Percentiles rank a stretch among this genome's conserved stretches.
Conservation (phyloP, 352 stramenopile genomes). For the Pythium brassicae region DNA sequence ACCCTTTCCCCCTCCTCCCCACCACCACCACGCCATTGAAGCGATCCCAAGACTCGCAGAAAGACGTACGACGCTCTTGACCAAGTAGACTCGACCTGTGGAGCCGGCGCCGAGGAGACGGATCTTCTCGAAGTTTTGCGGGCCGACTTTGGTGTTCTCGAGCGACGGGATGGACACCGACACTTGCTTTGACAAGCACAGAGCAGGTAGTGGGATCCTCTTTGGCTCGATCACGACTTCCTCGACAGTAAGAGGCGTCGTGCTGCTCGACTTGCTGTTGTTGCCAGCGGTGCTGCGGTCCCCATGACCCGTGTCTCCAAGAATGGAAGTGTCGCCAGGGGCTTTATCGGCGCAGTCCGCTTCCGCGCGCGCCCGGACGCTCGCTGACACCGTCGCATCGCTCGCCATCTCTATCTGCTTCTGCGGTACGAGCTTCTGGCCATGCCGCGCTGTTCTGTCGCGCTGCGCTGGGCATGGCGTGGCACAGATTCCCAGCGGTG, state of each 20-base stretch:
- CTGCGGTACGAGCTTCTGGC: no score
- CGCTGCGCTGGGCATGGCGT: no score
- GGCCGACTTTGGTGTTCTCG: constrained; percentile 18
- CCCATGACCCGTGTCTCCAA: not conserved
- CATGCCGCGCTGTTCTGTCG: no score
- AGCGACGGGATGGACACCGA: constrained; percentile 9
- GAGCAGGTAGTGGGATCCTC: not conserved
- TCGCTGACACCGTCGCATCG: no score
- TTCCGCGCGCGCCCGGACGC: no score
- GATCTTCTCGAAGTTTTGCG: constrained; percentile 52
- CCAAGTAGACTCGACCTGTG: constrained; percentile 42
- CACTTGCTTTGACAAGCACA: not conserved
- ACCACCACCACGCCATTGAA: not conserved
- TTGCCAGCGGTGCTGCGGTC: not conserved
- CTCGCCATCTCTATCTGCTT: no score
- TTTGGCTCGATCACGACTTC: constrained; percentile 5
- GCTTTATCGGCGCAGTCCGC: no score
- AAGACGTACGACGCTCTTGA: constrained; percentile 31
- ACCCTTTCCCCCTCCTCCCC: no score
- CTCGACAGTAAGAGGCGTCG: not conserved
- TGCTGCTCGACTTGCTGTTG: not conserved
- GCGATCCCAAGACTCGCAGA: not conserved
- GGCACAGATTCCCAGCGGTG: no score
- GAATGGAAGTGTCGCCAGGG: no score
- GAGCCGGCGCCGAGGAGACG: constrained; percentile 34